Conservation (phyloP, 768 basidiomycete genomes). For the Porpolomopsis calyptriformis region DNA sequence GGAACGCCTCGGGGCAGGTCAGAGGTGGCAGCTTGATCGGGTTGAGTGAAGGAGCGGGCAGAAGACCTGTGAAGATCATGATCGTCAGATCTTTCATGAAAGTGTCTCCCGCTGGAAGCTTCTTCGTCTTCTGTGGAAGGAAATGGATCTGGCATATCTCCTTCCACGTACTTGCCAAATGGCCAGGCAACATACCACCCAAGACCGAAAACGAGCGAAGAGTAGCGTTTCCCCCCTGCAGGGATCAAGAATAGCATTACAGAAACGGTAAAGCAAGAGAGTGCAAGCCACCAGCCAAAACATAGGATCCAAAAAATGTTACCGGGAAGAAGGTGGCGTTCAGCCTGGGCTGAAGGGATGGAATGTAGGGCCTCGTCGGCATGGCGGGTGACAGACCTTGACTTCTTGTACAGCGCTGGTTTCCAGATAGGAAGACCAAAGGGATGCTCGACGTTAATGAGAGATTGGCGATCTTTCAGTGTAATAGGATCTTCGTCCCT, state of each 20-base stretch:
- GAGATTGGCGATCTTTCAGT: constrained; percentile 88
- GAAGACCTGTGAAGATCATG: constrained; percentile 29
- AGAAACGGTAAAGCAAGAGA: constrained; percentile 59
- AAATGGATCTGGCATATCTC: constrained; percentile 41
- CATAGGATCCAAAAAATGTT: constrained; percentile 86
- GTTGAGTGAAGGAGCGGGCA: constrained; percentile 15
- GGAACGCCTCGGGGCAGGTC: constrained; percentile 22
- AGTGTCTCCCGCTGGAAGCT: constrained; percentile 19
- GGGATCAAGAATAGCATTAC: constrained; percentile 63
- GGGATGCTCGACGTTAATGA: constrained; percentile 98
- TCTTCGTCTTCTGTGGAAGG: constrained; percentile 27
- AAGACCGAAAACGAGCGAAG: constrained; percentile 78
- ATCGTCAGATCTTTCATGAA: constrained; percentile 24
- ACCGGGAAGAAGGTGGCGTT: constrained; percentile 85
- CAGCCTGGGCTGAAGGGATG: constrained; percentile 84
- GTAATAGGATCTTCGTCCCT: constrained; percentile 81
- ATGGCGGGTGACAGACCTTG: constrained; percentile 88
- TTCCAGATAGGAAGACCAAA: constrained; percentile 99
- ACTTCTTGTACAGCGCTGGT: constrained; percentile 96
- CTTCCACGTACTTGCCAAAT: constrained; percentile 97
- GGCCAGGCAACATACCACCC: constrained; percentile 98
- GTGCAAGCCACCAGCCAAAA: constrained; percentile 91
- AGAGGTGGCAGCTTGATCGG: constrained; percentile 1
- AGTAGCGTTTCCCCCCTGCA: constrained; percentile 73
- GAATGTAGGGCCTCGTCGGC: constrained; percentile 92